Evolutionary conservation across 495 filamentous ascomycete genomes (phyloP), one percentile per base, ranked within the genome.

Genomic region (Penicillium parvum): DNA sequence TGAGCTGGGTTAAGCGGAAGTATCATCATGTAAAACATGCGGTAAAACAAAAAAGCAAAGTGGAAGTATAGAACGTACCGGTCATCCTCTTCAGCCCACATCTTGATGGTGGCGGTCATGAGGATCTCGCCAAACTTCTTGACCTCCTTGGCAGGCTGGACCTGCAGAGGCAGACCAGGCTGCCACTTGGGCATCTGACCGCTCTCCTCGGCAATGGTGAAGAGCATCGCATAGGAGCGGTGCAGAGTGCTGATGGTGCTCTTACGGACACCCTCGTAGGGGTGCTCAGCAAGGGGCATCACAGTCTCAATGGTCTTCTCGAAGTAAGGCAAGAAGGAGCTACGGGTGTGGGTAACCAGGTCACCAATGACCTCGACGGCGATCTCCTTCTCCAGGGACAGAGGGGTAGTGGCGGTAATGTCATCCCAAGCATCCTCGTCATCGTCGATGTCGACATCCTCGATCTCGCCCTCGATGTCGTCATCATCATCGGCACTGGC

Each of bases 1-100:
- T 96, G 91, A 96, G 90, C 89, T 96, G 90, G 90, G 91, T 90
- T 85, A 88, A 92, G 87, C 88, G 87, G 81, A 66, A 66, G 67
- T 66, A 68, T 95, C 88, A 95, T 97, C 90, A 91, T 90, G 63
- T 53, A 57, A 63, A 52, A 34, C 43, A 47, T 47, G 42, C 40
- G 23, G 37, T n/a, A 28, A 32, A 37, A 33, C 32, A 43, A 47
- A 32, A 53, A 48, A 32, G 26, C 45, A 39, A 32, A 55, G 38
- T 43, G 47, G 49, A 57, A 78, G 72, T 22, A 37, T 11, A 16
- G 23, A 20, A 60, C 84, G 53, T 84, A 95, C 92, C 90, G 83
- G 66, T 97, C 92, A 55, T 80, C 77, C 66, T 98, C 94, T 52
- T 92, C 86, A 49, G 79, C 72, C 89, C 90, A 96, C 52, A 89